Conservation (phyloP, 2,329 filamentous ascomycete species). For the Daldinia sp. region DNA sequence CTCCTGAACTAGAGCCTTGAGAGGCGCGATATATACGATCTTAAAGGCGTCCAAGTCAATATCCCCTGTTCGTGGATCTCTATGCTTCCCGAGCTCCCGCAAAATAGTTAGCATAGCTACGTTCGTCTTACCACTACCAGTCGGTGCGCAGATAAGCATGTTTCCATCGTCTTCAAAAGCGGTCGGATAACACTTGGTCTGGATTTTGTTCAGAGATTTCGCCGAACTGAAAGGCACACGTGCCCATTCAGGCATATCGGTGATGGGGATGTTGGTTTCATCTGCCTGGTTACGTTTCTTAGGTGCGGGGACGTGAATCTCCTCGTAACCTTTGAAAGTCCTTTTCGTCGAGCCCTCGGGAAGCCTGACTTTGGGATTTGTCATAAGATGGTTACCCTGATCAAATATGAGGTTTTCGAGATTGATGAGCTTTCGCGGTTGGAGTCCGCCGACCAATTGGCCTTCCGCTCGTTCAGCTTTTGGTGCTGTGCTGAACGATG, state of each 20-base stretch:
- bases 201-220: constrained; percentile 91
- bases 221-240: constrained; percentile 84
- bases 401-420: constrained; percentile 96
- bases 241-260: constrained; percentile 93
- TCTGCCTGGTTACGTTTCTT: constrained; percentile 84
- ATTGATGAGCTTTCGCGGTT: constrained; percentile 88
- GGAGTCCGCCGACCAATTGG: constrained; percentile 79
- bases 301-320: constrained; percentile 94
- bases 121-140: constrained; percentile 97
- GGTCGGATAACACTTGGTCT: constrained; percentile 89
- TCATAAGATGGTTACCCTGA: constrained; percentile 98
- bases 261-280: constrained; percentile 83
- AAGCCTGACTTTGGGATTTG: constrained; percentile 93
- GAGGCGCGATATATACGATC: constrained; percentile 94
- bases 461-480: constrained; percentile 69
- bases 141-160: constrained; percentile 96
- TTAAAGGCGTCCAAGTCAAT: constrained; percentile 98
- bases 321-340: constrained; percentile 97
- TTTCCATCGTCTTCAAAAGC: constrained; percentile 96
- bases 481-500: constrained; percentile 60
- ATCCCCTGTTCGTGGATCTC: constrained; percentile 87
- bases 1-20: constrained; percentile 96
- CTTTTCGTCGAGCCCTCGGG: constrained; percentile 95
- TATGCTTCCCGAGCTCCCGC: constrained; percentile 94
- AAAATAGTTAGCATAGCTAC: constrained; percentile 97